Conservation (phyloP, 306 rosid species). For the Pyrus communis region DNA sequence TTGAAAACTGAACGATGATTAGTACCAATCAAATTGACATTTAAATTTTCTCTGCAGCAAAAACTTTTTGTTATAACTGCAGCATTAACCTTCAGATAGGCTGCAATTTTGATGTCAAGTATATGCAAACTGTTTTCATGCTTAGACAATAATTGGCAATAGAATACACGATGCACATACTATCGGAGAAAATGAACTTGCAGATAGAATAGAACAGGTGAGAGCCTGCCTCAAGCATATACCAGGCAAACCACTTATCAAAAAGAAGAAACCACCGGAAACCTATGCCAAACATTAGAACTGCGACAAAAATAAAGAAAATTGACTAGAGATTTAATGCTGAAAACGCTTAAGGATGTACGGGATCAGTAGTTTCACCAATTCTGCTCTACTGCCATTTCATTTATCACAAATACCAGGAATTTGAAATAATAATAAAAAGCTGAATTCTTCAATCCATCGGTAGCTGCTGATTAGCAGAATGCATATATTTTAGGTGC, state of each 20-base stretch:
- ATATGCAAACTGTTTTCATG: not conserved
- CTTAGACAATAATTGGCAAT: not conserved
- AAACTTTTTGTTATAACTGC: not conserved
- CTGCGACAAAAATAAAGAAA: not conserved
- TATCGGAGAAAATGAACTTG: not conserved
- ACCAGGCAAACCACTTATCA: not conserved
- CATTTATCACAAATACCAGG: no score
- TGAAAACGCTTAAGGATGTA: no score
- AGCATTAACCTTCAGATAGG: not conserved
- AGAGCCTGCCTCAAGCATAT: not conserved
- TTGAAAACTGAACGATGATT: conserved; percentile 53
- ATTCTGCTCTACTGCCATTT: no score
- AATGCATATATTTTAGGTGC: not conserved
- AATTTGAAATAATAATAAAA: no score
- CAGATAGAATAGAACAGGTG: not conserved
- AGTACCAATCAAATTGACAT: conserved; percentile 4
- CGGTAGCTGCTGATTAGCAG: no score
- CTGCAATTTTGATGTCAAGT: not conserved
- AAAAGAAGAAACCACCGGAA: not conserved
- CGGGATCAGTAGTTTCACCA: no score
- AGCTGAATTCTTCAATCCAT: not conserved
- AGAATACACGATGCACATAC: no score
- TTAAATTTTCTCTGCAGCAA: conserved; percentile 11
- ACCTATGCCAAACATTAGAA: not conserved
- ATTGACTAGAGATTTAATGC: not conserved